Conservation (phyloP, 2,329 filamentous ascomycete genomes). For the Cadophora sp. region DNA sequence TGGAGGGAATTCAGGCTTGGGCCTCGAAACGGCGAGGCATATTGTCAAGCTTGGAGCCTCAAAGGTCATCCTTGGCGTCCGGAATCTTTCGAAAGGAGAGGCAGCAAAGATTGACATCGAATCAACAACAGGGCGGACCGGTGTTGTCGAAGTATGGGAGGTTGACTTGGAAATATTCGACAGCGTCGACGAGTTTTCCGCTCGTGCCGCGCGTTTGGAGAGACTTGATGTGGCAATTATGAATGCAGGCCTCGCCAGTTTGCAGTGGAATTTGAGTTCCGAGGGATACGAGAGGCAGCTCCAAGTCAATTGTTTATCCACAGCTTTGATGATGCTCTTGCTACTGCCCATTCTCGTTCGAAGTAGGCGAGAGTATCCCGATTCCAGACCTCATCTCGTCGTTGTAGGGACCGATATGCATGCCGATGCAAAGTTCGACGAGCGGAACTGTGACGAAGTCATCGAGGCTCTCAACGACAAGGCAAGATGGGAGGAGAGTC, state of each 20-base stretch:
- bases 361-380: slow-evolving; percentile 40
- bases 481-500: slow-evolving; percentile 9
- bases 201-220: slow-evolving; percentile 17
- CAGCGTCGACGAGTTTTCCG: slow-evolving; percentile 32
- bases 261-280: slow-evolving; percentile 21
- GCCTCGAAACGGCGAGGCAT: slow-evolving; percentile 50
- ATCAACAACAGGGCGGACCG: slow-evolving; percentile 19
- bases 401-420: slow-evolving; percentile 52
- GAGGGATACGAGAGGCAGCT: slow-evolving; percentile 35
- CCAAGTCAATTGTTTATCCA: slow-evolving; percentile 37
- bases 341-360: slow-evolving; percentile 27
- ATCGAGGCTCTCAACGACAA: slow-evolving; percentile 28
- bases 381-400: slow-evolving; percentile 47
- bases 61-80: slow-evolving; percentile 51
- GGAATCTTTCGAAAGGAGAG: slow-evolving; percentile 47
- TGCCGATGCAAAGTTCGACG: slow-evolving; percentile 45
- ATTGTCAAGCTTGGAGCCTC: slow-evolving; percentile 46
- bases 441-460: slow-evolving; percentile 41
- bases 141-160: slow-evolving; percentile 33
- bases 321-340: slow-evolving; percentile 32
- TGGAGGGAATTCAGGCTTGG: slow-evolving; percentile 53
- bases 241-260: slow-evolving; percentile 42
- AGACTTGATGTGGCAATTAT: slow-evolving; percentile 54
- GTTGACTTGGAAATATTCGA: slow-evolving; percentile 32
- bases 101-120: slow-evolving; percentile 44